These are phyloP conservation scores for Trifolium subterraneum DNA, from an alignment of 306 rosid genomes.

Conservation along the genomic window DNA sequence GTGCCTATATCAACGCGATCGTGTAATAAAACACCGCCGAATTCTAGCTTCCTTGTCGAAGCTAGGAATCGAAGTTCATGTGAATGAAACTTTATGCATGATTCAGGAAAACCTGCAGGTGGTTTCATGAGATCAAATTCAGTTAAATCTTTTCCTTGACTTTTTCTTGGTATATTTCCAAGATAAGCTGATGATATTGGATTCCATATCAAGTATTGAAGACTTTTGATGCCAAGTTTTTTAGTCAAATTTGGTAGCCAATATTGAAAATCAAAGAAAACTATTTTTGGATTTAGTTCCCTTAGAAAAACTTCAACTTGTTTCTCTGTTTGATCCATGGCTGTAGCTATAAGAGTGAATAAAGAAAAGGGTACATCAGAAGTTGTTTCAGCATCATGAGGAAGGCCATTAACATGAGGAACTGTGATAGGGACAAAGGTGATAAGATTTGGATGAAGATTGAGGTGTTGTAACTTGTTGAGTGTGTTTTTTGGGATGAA, in stretches of 20 bases:
- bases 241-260: conserved; percentile 43
- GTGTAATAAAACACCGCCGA: conserved; percentile 36
- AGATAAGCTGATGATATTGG: conserved; percentile 32
- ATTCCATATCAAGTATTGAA: background rate
- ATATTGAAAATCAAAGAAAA: conserved; percentile 37
- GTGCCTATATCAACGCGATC: background rate
- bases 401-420: conserved; percentile 45
- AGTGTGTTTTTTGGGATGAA: conserved; percentile 36
- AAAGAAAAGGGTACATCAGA: conserved; percentile 38
- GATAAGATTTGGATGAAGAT: conserved; percentile 41
- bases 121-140: conserved; percentile 29
- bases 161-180: background rate
- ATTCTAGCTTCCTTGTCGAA: background rate
- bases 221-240: conserved; percentile 35
- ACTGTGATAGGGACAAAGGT: conserved; percentile 34
- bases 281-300: conserved; percentile 35
- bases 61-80: conserved; percentile 26
- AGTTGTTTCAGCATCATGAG: conserved; percentile 42
- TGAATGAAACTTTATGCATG: conserved; percentile 14
- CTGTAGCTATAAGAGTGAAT: background rate
- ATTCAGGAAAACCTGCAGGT: conserved; percentile 35
- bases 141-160: conserved; percentile 20
- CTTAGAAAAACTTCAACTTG: conserved; percentile 20
- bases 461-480: conserved; percentile 28
- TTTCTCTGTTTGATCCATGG: conserved; percentile 42